Conservation (phyloP, 1,139 yeast genomes). For the Geotrichum fermentans region DNA sequence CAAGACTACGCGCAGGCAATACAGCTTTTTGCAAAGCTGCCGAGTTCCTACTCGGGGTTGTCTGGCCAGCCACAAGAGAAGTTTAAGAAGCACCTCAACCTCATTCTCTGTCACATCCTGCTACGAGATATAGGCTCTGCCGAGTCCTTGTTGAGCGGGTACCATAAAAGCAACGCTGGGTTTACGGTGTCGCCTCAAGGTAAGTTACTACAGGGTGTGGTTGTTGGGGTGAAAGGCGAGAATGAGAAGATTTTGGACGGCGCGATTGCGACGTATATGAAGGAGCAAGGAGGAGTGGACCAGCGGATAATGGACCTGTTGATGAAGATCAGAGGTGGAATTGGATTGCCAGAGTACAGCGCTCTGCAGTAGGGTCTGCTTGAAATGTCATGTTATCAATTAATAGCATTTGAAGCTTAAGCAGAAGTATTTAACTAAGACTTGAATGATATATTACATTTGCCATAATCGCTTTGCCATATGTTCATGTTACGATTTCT, state of each 20-base stretch:
- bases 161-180: slow-evolving; percentile 65
- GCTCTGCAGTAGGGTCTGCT: too few relatives aligned
- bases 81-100: slow-evolving; percentile 84
- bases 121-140: slow-evolving; percentile 81
- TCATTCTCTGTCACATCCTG: slow-evolving; percentile 76
- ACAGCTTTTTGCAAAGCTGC: slow-evolving; percentile 68
- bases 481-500: too few relatives aligned
- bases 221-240: slow-evolving; percentile 70
- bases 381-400: too few relatives aligned
- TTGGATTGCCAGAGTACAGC: too few relatives aligned
- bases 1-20: slow-evolving; percentile 74
- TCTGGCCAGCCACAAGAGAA: slow-evolving; percentile 77
- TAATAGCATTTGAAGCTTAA: too few relatives aligned
- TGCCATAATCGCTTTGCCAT: too few relatives aligned
- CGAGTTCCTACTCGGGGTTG: slow-evolving; percentile 65
- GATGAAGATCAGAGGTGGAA: too few relatives aligned
- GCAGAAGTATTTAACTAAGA: too few relatives aligned
- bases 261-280: too few relatives aligned
- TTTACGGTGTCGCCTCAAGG: slow-evolving; percentile 77
- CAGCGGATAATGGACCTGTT: too few relatives aligned
- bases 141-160: slow-evolving; percentile 60
- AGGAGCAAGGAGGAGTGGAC: too few relatives aligned
- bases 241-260: slow-evolving; percentile 72
- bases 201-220: slow-evolving; percentile 55
- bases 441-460: too few relatives aligned